Base-by-base conservation (phyloP, 1,284 basidiomycete species). In the Rugosomyces carneus region DNA sequence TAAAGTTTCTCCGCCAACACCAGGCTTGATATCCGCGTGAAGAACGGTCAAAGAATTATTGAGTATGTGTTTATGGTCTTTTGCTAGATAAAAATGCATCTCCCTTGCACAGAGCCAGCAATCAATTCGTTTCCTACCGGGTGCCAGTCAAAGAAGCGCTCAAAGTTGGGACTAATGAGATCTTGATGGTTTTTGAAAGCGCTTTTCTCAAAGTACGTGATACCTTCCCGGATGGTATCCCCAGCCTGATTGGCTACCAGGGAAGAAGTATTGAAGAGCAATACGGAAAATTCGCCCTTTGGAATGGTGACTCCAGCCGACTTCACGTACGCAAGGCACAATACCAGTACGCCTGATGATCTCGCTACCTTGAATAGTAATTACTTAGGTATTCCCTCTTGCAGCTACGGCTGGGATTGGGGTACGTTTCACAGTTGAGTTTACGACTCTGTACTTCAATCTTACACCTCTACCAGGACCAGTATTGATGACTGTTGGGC, bases 301-400 rank as follows among this genome's bases (percentile, higher is more conserved):
- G 88, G 91, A 94, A 94, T 58, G 92, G 92, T 4, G 89, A 93
- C 60, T 82, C 87, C 0, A 88, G 84, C 55, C 78, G 92, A 34
- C 69, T 93, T 19, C 88, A 93, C 59, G 84, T 93, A 36, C 80
- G 92, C 42, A 93, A 93, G 65, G 89, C 91, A 1, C 86, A 90
- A 60, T 94, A 92, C 70, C 87, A 86, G 76, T 89, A 61, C 54
- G 72, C 59, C 40, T 11, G 42, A 6, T 13, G 18, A 26, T 26
- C 18, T n/a, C 3, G 31, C 3, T 24, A 15, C 31, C 26, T 10
- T 11, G 21, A 5, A 10, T 5, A 35, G n/a, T 10, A 26, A 31
- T 13, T 31, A 8, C 29, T 13, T 32, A 16, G n/a, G 35, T 40
- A 16, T 1, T 16, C 11, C 1, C 27, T 29, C 9, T 37, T 15